These are phyloP conservation scores for Metschnikowia reukaufii DNA, from an alignment of 805 yeast species.

Conservation along the genomic window DNA sequence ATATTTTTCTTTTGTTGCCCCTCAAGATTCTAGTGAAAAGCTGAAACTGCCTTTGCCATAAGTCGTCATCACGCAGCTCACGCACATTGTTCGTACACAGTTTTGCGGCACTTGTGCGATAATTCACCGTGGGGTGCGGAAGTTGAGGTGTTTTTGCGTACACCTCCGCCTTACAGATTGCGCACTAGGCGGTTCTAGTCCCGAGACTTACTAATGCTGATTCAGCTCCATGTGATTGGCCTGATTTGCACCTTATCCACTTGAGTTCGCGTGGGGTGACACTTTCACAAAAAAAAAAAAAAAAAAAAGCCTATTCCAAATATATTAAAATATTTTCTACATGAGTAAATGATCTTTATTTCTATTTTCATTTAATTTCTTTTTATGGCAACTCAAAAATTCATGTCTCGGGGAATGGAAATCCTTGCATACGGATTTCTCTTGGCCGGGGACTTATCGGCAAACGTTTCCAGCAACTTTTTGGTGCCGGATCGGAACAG, in stretches of 20 bases:
- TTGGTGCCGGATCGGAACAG: background rate
- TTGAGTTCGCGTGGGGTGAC: too few species aligned
- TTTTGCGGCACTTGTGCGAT: constrained; percentile 5
- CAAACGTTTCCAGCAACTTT: background rate
- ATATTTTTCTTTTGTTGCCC: too few species aligned
- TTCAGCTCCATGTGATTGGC: background rate
- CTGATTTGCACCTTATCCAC: too few species aligned
- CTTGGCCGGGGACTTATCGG: background rate
- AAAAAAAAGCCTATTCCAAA: background rate
- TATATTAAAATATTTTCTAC: too few species aligned
- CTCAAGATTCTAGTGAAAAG: too few species aligned
- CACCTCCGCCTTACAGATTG: background rate
- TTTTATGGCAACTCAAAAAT: too few species aligned
- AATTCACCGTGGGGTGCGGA: constrained; percentile 5
- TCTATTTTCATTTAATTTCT: too few species aligned
- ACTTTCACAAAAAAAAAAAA: background rate
- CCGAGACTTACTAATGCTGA: background rate
- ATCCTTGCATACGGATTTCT: too few species aligned
- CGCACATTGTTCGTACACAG: background rate
- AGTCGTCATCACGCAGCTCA: background rate
- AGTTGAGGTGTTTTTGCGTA: background rate
- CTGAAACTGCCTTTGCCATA: too few species aligned
- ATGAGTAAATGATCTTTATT: too few species aligned
- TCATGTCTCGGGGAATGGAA: too few species aligned
- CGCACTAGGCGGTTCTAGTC: background rate